These are phyloP conservation scores for Leccinum uliginosum DNA, from an alignment of 768 basidiomycete genomes.

Conservation along the genomic window DNA sequence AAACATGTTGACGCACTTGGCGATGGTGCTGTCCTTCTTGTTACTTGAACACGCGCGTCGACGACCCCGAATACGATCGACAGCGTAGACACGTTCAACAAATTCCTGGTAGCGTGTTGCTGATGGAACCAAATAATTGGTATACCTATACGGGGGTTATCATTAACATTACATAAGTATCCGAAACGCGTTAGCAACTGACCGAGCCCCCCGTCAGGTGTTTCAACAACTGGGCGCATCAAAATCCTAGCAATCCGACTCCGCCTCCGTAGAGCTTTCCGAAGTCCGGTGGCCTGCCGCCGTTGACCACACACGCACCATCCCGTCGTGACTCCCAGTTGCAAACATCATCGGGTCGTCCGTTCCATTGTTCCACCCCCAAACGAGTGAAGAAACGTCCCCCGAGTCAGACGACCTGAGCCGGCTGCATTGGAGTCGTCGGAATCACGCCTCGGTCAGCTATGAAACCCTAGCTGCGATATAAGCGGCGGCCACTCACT, in stretches of 20 bases:
- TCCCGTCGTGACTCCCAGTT: conserved; percentile 76
- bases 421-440: too few relatives aligned
- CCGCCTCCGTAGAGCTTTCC: conserved; percentile 19
- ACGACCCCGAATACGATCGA: conserved; percentile 52
- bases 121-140: conserved; percentile 51
- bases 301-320: conserved; percentile 69
- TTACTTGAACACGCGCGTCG: conserved; percentile 41
- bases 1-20: conserved; percentile 43
- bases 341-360: conserved; percentile 51
- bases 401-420: too few relatives aligned
- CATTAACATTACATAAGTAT: too few relatives aligned
- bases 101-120: conserved; percentile 42
- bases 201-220: background rate
- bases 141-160: too few relatives aligned
- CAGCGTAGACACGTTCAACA: conserved; percentile 47
- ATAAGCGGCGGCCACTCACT: too few relatives aligned
- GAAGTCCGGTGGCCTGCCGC: conserved; percentile 8
- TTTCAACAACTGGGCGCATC: background rate
- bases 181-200: too few relatives aligned
- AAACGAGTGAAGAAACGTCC: too few relatives aligned
- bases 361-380: conserved; percentile 73
- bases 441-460: too few relatives aligned
- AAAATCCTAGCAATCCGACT: conserved; percentile 14
- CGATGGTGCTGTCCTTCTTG: conserved; percentile 27
- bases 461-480: too few relatives aligned